Percentiles rank a stretch among this genome's conserved stretches.
These are phyloP conservation scores for Schizonepeta tenuifolia DNA, from an alignment of 257 asterid species.

Conservation along the genomic window DNA sequence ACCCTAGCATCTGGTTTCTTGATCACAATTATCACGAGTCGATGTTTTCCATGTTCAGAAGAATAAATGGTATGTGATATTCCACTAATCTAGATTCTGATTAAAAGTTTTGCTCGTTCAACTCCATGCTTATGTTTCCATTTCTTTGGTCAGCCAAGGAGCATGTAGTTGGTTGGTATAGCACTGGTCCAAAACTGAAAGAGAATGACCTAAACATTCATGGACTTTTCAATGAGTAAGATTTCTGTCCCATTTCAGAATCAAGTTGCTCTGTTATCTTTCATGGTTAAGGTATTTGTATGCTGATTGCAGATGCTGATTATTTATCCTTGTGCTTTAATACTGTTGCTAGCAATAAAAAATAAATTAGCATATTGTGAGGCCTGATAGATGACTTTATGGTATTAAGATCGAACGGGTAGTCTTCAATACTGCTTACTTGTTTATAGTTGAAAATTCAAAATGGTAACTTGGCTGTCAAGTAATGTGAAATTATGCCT, in stretches of 20 bases:
- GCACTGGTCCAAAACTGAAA: conserved; percentile 92
- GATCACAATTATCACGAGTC: conserved; percentile 96
- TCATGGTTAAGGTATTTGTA: background rate
- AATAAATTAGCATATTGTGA: background rate
- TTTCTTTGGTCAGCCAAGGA: conserved; percentile 74
- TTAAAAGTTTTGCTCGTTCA: background rate
- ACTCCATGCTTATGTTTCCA: conserved; percentile 25
- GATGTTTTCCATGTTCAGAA: conserved; percentile 94
- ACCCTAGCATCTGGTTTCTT: conserved; percentile 94
- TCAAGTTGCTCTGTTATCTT: background rate
- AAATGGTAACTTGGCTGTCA: background rate
- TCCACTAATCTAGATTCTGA: conserved; percentile 17
- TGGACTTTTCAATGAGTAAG: conserved; percentile 81
- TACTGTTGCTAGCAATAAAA: background rate
- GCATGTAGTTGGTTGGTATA: conserved; percentile 98
- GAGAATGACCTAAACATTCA: conserved; percentile 85
- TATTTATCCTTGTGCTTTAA: background rate
- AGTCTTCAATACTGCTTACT: background rate
- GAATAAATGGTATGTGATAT: conserved; percentile 71
- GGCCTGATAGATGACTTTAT: background rate
- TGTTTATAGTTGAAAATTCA: background rate
- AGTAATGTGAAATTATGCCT: too few species aligned
- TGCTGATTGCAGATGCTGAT: background rate
- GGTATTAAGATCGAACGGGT: background rate
- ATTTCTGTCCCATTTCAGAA: conserved; percentile 23